phyloP scores from a whole-genome alignment of 225 moss, liverwort and hornwort species.

The Straminergon stramineum region DNA sequence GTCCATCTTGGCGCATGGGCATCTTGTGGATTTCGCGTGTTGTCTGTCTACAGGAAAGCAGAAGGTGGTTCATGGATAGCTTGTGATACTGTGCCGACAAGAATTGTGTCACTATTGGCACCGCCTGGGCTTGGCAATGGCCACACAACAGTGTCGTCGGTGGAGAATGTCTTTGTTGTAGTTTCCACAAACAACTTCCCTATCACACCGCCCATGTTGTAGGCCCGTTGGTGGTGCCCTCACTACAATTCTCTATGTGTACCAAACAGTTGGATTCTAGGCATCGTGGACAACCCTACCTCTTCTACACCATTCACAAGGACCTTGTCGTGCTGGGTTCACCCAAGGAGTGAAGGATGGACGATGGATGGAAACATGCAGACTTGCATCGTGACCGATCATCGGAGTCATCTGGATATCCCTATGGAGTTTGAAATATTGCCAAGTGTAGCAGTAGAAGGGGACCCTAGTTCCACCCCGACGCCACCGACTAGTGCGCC shows the following conservation, averaged over 20 bases:
- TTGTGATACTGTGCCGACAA: not conserved
- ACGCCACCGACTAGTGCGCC: not conserved
- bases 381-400: not conserved
- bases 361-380: not conserved
- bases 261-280: not conserved
- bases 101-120: not conserved
- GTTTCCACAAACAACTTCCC: not conserved
- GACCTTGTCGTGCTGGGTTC: not conserved
- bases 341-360: not conserved
- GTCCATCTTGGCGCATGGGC: not conserved
- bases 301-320: not conserved
- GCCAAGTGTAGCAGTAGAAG: not conserved
- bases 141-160: not conserved
- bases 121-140: not conserved
- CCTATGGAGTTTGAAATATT: not conserved
- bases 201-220: not conserved
- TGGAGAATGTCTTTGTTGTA: not conserved
- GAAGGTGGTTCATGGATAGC: not conserved
- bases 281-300: not conserved
- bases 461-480: not conserved
- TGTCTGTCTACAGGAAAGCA: not conserved
- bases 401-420: not conserved
- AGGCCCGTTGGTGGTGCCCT: not conserved
- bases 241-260: not conserved
- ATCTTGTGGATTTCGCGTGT: not conserved